A percentile compares a stretch with the other conserved stretches of the same genome.
Evolutionary conservation across 192 early-diverging fungal species (phyloP).

Genomic region (Podila horticola): DNA sequence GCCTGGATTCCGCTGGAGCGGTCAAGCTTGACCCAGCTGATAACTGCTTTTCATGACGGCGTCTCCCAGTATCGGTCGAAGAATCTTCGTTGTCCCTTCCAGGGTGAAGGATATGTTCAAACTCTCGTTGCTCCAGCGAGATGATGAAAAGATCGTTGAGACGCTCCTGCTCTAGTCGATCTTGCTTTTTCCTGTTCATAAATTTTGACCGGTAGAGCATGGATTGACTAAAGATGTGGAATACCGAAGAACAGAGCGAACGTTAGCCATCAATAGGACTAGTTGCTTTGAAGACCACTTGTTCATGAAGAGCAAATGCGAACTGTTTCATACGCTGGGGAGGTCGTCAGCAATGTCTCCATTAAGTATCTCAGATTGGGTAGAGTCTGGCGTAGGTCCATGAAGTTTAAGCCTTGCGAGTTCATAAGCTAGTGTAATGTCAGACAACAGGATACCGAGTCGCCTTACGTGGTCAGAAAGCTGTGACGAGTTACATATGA

Average conservation of each 20-base stretch:
- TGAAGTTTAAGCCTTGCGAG: constrained; percentile 67
- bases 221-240: constrained; percentile 27
- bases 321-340: constrained; percentile 23
- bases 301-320: neutral
- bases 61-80: neutral
- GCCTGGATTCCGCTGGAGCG: neutral
- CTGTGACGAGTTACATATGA: no score
- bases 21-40: neutral
- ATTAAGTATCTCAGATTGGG: constrained; percentile 76
- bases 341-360: constrained; percentile 58
- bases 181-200: constrained; percentile 27
- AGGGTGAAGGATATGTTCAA: constrained; percentile 19
- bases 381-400: constrained; percentile 77
- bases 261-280: neutral
- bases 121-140: constrained; percentile 31
- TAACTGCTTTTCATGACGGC: constrained; percentile 4
- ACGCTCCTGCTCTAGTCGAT: constrained; percentile 30
- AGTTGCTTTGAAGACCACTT: neutral
- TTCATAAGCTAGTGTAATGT: constrained; percentile 68
- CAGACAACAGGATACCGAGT: neutral
- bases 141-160: constrained; percentile 31
- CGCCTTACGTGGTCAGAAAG: neutral
- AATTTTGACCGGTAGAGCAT: constrained; percentile 38
- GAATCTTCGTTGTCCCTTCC: neutral
- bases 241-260: neutral